Evolutionary conservation across 495 filamentous ascomycete genomes (phyloP), one percentile per base, ranked within the genome.

Genomic region (Hapsidospora chrysogenum): DNA sequence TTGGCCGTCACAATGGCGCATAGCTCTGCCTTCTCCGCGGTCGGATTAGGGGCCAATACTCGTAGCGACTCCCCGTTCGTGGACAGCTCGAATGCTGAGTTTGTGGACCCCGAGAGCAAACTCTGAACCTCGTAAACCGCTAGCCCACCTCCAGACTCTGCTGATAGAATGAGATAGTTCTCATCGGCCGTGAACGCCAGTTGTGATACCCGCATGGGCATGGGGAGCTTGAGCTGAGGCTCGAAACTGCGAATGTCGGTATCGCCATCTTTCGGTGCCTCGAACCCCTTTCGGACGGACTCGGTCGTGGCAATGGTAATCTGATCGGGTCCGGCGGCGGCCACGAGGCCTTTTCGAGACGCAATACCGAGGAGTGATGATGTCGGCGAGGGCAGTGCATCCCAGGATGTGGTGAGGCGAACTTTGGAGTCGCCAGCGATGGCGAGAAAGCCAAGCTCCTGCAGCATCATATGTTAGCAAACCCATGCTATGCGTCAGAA

Each of bases 111-210:
- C 36, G 76, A 63, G 33, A 67, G 48, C 14, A 96, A 57, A 13
- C 61, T 58, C 28, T 74, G 55, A 13, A 81, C 74, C 28, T 85
- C 66, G 50, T 89, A 95, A 11, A 94, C 72, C 2, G 78, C 80
- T 25, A 99, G 58, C 8, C 85, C 84, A 18, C 84, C 74, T 3
- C 85, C 83, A 39, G 66, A 66, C 50, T 93, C 83, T 7, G 82
- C 85, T 4, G 80, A 80, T 10, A 96, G 57, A 15, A 94, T 70
- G 31, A 99, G 61, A 38, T 77, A 85, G 35, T 70, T 70, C 49
- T 94, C 92, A 44, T 84, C 77, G 31, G 80, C 70, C 0, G 82
- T 84, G 47, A 96, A 99, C 17, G 77, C 79, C 6, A 96, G 64
- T 52, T 99, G 92, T 4, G 84, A 87, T 29, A 93, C 69, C 44